Conservation (phyloP, 2,329 filamentous ascomycete genomes). For the Rugonectria rugulosa region DNA sequence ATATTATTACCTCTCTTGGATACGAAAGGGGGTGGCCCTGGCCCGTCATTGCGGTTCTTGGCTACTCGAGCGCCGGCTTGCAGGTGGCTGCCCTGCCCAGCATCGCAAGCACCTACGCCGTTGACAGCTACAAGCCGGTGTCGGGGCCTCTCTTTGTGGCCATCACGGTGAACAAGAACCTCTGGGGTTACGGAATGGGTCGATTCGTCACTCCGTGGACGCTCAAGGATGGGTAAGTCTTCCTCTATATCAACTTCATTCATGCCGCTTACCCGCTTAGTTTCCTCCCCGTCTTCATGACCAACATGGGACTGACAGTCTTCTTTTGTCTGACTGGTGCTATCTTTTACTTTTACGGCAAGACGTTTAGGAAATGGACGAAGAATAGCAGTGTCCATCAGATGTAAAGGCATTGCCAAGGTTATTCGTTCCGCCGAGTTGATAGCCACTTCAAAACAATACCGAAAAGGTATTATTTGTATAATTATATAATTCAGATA, state of each 20-base stretch:
- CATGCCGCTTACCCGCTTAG: neutral
- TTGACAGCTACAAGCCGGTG: constrained; percentile 71
- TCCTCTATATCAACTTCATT: neutral
- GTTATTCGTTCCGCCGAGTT: too few species aligned
- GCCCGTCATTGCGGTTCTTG: constrained; percentile 56
- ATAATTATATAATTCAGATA: too few species aligned
- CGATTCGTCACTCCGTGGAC: constrained; percentile 21
- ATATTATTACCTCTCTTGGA: constrained; percentile 54
- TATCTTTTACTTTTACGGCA: constrained; percentile 15
- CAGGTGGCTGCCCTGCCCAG: constrained; percentile 59
- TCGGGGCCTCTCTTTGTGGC: constrained; percentile 50
- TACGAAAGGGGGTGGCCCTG: constrained; percentile 58
- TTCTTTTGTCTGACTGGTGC: constrained; percentile 3
- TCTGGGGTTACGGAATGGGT: constrained; percentile 23
- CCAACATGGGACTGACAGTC: constrained; percentile 14
- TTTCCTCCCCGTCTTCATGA: constrained; percentile 9
- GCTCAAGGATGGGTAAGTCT: constrained; percentile 10
- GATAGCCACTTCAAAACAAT: too few species aligned
- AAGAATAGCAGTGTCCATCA: constrained; percentile 14
- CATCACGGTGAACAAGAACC: constrained; percentile 23
- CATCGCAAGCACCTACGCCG: constrained; percentile 65
- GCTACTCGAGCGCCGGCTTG: constrained; percentile 49
- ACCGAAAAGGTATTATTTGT: too few species aligned
- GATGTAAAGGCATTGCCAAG: neutral
- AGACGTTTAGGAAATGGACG: constrained; percentile 11